Conservation (phyloP, 1,284 basidiomycete species). For the Austropuccinia psidii region DNA sequence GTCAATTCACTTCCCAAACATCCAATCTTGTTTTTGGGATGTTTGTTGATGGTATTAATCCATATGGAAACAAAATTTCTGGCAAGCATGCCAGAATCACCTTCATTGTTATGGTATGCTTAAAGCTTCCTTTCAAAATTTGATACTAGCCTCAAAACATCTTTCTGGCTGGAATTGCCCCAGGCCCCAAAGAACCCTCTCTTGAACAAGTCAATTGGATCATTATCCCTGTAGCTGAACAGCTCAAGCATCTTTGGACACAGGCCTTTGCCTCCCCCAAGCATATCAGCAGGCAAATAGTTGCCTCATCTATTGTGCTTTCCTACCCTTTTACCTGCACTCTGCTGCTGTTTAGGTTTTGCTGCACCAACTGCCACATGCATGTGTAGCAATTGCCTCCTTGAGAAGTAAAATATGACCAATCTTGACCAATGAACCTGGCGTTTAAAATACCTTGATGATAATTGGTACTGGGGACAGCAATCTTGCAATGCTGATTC, state of each 20-base stretch:
- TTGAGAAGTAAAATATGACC: background rate
- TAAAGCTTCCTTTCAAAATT: background rate
- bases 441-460: background rate
- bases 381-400: slow-evolving; percentile 31
- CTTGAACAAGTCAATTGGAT: slow-evolving; percentile 20
- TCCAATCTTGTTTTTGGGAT: slow-evolving; percentile 4
- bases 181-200: slow-evolving; percentile 18
- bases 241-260: slow-evolving; percentile 41
- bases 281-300: background rate
- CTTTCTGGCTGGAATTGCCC: background rate
- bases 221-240: background rate
- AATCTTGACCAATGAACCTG: background rate
- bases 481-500: background rate
- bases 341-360: slow-evolving; percentile 16
- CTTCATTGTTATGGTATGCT: slow-evolving; percentile 16
- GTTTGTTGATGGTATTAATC: slow-evolving; percentile 26
- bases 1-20: background rate
- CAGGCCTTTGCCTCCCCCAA: slow-evolving; percentile 40
- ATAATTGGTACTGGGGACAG: background rate
- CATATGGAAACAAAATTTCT: slow-evolving; percentile 6
- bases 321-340: slow-evolving; percentile 37
- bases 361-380: background rate
- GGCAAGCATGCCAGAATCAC: slow-evolving; percentile 8
- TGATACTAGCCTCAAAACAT: slow-evolving; percentile 2
- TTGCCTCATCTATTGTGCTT: background rate